Evolutionary conservation across 2,329 filamentous ascomycete genomes (phyloP).

Genomic region (Fusarium mangiferae): DNA sequence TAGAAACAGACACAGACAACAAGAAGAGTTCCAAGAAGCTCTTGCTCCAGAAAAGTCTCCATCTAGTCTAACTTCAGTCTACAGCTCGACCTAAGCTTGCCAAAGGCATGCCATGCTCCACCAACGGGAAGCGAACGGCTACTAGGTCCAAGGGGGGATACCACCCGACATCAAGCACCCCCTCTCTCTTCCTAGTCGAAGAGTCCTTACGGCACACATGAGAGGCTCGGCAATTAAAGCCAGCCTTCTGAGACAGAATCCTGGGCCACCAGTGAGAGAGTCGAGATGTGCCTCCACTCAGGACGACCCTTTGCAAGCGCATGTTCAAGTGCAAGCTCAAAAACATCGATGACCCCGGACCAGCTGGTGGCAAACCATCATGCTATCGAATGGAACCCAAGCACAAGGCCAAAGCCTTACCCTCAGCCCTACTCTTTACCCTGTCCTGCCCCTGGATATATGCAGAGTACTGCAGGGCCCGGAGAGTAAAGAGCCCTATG

Average conservation of each 20-base stretch:
- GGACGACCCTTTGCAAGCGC: constrained; percentile 35
- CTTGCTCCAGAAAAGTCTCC: constrained; percentile 37
- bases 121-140: constrained; percentile 45
- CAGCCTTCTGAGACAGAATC: constrained; percentile 31
- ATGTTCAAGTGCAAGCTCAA: constrained; percentile 40
- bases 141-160: constrained; percentile 35
- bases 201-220: constrained; percentile 24
- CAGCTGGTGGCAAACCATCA: constrained; percentile 43
- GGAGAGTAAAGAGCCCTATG: constrained; percentile 26
- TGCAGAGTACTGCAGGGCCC: constrained; percentile 33
- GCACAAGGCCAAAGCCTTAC: constrained; percentile 35
- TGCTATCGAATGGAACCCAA: constrained; percentile 35
- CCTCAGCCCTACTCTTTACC: constrained; percentile 42
- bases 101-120: constrained; percentile 34
- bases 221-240: constrained; percentile 38
- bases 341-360: constrained; percentile 37
- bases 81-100: constrained; percentile 26
- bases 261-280: constrained; percentile 32
- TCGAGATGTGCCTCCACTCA: constrained; percentile 36
- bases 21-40: constrained; percentile 24
- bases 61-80: constrained; percentile 21
- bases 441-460: constrained; percentile 31
- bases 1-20: constrained; percentile 17
- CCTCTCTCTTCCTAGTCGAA: constrained; percentile 19
- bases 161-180: constrained; percentile 28